These are phyloP conservation scores for Echria macrotheca DNA, from an alignment of 495 filamentous ascomycete genomes.

Conservation along the genomic window DNA sequence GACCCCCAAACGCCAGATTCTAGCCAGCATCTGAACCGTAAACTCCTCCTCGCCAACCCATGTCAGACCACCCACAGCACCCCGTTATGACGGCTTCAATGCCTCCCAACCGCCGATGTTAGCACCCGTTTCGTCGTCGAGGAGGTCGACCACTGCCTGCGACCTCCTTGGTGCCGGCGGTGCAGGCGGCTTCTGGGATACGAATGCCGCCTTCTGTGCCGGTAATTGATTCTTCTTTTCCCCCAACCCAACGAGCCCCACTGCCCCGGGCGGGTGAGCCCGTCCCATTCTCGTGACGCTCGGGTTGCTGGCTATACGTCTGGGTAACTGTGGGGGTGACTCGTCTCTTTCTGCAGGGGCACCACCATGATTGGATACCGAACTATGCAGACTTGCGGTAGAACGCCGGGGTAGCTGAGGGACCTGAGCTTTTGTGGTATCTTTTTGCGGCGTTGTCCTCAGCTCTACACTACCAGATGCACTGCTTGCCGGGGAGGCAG, in stretches of 20 bases:
- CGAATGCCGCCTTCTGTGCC: constrained; percentile 14
- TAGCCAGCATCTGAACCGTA: too few relatives aligned
- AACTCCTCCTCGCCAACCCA: too few relatives aligned
- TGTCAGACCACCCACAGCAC: too few relatives aligned
- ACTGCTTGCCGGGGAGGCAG: constrained; percentile 32
- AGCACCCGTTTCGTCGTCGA: constrained; percentile 27
- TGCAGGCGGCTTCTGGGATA: constrained; percentile 14
- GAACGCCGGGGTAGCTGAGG: constrained; percentile 10
- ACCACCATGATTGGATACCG: neutral
- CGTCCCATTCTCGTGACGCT: constrained; percentile 8
- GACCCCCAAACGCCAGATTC: too few relatives aligned
- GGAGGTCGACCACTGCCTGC: constrained; percentile 34
- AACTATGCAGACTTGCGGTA: constrained; percentile 5
- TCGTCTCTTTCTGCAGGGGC: constrained; percentile 5
- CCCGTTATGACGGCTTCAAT: constrained; percentile 36
- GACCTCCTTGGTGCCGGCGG: constrained; percentile 24
- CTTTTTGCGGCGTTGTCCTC: neutral
- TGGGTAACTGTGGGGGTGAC: constrained; percentile 13
- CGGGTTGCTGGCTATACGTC: constrained; percentile 3
- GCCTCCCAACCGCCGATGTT: constrained; percentile 46
- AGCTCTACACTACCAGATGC: constrained; percentile 12
- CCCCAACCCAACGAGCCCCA: constrained; percentile 20
- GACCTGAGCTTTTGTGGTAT: neutral
- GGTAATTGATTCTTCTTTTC: constrained; percentile 12
- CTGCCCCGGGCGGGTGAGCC: constrained; percentile 15